Evolutionary conservation across 768 basidiomycete genomes (phyloP), one percentile per base, ranked within the genome.

Genomic region (Lenzites betulinus): DNA sequence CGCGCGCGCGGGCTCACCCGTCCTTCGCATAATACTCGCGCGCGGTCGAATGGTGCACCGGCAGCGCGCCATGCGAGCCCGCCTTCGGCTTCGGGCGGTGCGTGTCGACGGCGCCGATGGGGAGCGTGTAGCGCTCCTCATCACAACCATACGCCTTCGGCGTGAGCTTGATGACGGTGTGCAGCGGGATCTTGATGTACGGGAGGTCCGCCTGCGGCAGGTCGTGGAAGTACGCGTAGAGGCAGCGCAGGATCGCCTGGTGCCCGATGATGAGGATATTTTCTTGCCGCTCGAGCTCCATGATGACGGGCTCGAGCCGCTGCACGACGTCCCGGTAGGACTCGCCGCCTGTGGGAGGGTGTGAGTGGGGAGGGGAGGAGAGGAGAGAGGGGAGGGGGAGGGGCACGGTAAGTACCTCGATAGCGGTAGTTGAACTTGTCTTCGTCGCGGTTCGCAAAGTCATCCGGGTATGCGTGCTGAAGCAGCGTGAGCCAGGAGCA

Each of bases 361-460:
- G 38, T 38, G n/a, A 53, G 41, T 8, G 7, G n/a, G n/a, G n/a
- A 38, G 26, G n/a, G 33, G 26, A 8, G n/a, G 41, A 23, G n/a
- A 11, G 30, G 5, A 42, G 5, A 38, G n/a, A 44, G 42, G n/a
- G 12, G 55, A 57, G 8, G 11, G 15, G 30, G 8, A 20, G 7
- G n/a, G n/a, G n/a, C n/a, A 7, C 7, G 41, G 8, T 2, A 59
- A 69, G 5, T 43, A 68, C 88, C 95, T 67, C 97, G 83, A 74
- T 98, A 98, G 28, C 97, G 87, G 74, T 99, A 99, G 75, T 98
- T 98, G 75, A 97, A 99, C 76, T 99, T 99, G 80, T 99, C 97
- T 59, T 98, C 94, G 68, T 99, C 97, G 25, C 97, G 87, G 71
- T 95, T 95, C 16, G 93, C 95, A 74, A 95, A 98, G 71, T 99